Evolutionary conservation across 1,284 basidiomycete species (phyloP), one percentile per base, ranked within the genome.

Genomic region (Erythrobasidium hasegawianum): DNA sequence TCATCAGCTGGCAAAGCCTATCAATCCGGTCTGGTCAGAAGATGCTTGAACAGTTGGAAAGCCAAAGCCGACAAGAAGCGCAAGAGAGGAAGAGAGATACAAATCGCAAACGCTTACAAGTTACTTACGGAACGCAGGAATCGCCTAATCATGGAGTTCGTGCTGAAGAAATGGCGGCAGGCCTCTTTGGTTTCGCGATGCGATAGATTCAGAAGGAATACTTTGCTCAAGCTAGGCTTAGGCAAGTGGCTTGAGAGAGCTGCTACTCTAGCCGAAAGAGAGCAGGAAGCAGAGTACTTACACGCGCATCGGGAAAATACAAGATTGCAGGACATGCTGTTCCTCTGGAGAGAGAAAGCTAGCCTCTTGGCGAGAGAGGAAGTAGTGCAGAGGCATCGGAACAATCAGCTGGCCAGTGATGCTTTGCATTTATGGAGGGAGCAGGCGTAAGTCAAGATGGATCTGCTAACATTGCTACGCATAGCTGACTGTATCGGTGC

Each of bases 221-320:
- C 27, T 38, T 29, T 49, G 29, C 38, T 68, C 16, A 38, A 52
- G 33, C 52, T 57, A 27, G 39, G 50, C 14, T 47, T 68, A 10
- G 22, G 26, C n/a, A 62, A 62, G 43, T 68, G 67, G 67, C 60
- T 64, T 16, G n/a, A 33, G 5, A 62, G 41, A 45, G 39, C 67
- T 29, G 54, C 59, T 26, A 18, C 41, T 24, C 47, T 62, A 8
- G 67, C 67, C 9, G 59, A 68, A 39, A 41, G 39, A 16, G 54
- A 57, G 20, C 27, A 53, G 2, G 45, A 53, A 24, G 59, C 59
- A 9, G 41, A 53, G 8, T 29, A 52, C 9, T 18, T 64, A 14
- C 29, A 64, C 16, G 43, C 29, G 9, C 33, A 20, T 14, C 38
- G 47, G 10, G 38, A 58, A 14, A 33, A 38, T 11, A 33, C 47